These are phyloP conservation scores for Pyronema omphalodes DNA, from an alignment of 495 filamentous ascomycete genomes.

Conservation along the genomic window DNA sequence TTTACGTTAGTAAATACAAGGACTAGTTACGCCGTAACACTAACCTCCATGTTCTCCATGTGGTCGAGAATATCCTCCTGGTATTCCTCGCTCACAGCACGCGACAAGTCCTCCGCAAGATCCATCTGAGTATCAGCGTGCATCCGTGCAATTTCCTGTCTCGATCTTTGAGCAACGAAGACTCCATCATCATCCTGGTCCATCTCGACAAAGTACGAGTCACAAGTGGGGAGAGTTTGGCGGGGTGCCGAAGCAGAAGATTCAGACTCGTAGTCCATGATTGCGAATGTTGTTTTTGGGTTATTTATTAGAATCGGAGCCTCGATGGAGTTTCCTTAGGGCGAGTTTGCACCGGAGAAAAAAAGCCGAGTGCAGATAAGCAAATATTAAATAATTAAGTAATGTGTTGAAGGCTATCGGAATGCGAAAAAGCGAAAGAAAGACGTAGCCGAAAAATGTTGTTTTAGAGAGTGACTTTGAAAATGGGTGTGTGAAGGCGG, in stretches of 20 bases:
- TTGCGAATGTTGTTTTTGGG: conserved; percentile 26
- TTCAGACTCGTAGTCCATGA: conserved; percentile 52
- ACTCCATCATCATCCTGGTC: conserved; percentile 23
- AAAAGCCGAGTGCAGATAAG: not conserved
- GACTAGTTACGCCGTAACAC: conserved; percentile 3
- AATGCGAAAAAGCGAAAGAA: conserved; percentile 22
- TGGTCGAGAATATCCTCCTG: conserved; percentile 81
- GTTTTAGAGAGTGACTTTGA: conserved; percentile 19
- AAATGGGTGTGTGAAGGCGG: not conserved
- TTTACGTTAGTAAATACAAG: conserved; percentile 4
- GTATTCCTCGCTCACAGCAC: conserved; percentile 65
- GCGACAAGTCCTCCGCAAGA: conserved; percentile 75
- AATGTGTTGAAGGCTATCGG: conserved; percentile 19
- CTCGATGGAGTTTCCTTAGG: conserved; percentile 22
- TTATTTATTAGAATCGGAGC: conserved; percentile 17
- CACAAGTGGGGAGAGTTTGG: conserved; percentile 37
- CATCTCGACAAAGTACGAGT: conserved; percentile 71
- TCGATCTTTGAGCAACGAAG: conserved; percentile 18
- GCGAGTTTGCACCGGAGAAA: conserved; percentile 13
- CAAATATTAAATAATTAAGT: conserved; percentile 15
- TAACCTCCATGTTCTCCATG: conserved; percentile 77
- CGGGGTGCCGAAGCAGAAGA: conserved; percentile 23
- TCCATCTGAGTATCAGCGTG: conserved; percentile 24
- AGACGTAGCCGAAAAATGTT: conserved; percentile 8
- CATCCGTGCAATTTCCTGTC: conserved; percentile 22